Base-by-base conservation (phyloP, 495 filamentous ascomycete genomes). In the Aspergillus nidulans region DNA sequence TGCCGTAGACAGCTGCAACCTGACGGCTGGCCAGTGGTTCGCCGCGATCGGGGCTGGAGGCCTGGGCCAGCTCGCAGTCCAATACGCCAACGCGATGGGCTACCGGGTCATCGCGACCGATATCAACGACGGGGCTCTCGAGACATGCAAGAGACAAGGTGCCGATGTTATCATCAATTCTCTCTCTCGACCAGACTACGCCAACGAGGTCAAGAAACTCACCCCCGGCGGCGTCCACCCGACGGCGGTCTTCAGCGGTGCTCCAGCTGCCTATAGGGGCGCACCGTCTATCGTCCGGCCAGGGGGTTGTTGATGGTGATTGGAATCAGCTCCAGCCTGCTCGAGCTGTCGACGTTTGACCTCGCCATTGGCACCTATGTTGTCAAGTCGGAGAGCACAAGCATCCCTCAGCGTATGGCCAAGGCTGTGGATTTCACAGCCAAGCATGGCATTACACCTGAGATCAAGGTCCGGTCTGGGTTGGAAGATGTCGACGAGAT, bases 31-130 rank as follows among this genome's bases (percentile, higher is more conserved):
- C 1, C 39, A 53, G 9, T 58, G 55, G 55, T 25, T 58, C n/a
- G 55, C 49, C 5, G 43, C 48, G 0, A 52, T 58, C 28, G 55
- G 55, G 0, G 47, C 46, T 24, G 89, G 89, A 63, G 89, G 89
- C 18, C 77, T 94, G 8, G 89, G 56, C 6, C 56, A 59, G 24
- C 51, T 59, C 56, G 89, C 89, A 16, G 73, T 86, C 57, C 90
- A 95, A 68, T 92, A 92, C 64, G 90, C 88, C n/a, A 86, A 84
- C 66, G 90, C 88, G 18, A 92, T 95, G 89, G 89, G 89, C 36
- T 72, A 91, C 23, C 75, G 80, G 49, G 70, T 80, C 43, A 84
- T 95, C 57, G 88, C 82, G 42, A 90, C 92, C 59, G 89, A 92
- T 63, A 79, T 79, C 20, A 88, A 88, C n/a, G 82, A 82, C 16